Conservation (phyloP, 495 filamentous ascomycete genomes). For the Aspergillus cavernicola region DNA sequence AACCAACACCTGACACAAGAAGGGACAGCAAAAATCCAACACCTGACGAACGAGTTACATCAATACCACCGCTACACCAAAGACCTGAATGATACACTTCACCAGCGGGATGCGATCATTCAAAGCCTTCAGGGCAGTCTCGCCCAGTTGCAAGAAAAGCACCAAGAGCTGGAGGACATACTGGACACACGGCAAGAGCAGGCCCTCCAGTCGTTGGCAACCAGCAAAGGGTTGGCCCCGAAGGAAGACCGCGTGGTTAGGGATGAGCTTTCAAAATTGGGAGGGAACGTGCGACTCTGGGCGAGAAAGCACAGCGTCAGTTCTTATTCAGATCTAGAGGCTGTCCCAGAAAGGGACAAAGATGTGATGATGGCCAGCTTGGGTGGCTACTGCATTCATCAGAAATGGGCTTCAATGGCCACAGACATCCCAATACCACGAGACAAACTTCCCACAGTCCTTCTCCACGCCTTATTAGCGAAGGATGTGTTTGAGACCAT, state of each 20-base stretch:
- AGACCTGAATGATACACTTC: no score
- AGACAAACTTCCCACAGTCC: constrained; percentile 4
- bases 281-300: constrained; percentile 7
- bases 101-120: no score
- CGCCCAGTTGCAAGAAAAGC: not conserved
- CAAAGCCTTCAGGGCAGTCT: not conserved
- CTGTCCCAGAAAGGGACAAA: not conserved
- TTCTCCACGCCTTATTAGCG: constrained; percentile 9
- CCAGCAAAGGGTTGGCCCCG: not conserved
- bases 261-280: constrained; percentile 2
- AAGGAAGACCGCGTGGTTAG: constrained; percentile 4
- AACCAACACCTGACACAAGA: not conserved
- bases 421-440: not conserved
- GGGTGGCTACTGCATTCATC: not conserved
- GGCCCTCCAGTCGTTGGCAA: not conserved
- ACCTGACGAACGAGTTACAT: no score
- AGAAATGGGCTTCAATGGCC: not conserved
- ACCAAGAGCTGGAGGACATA: not conserved
- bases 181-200: not conserved
- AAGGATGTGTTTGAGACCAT: constrained; percentile 6
- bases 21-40: not conserved
- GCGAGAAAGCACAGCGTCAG: constrained; percentile 5
- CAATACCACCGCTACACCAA: no score
- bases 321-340: not conserved
- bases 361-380: not conserved